Evolutionary conservation across 495 filamentous ascomycete species (phyloP), one percentile per base, ranked within the genome.

Genomic region (Eremomyces bilateralis): DNA sequence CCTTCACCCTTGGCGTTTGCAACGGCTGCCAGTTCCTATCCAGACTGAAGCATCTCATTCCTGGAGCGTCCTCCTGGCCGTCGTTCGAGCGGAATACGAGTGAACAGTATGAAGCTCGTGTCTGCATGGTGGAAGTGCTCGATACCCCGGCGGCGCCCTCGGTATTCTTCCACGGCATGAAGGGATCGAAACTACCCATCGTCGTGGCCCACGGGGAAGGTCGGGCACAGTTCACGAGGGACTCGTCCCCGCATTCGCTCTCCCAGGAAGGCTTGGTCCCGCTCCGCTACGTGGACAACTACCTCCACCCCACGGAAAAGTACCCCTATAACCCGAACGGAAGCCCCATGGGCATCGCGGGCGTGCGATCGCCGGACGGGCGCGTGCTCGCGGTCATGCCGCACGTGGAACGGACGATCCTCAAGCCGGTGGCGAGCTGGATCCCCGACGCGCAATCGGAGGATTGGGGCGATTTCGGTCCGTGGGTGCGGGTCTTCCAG

Each of bases 21-120:
- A 97, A 97, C 52, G 88, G 88, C 31, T 94, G 88, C 44, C 88
- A 97, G 54, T 93, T 97, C 69, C 63, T 95, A 15, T 76, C 73
- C 10, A 70, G 76, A 13, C 63, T 97, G 12, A 79, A 76, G 49
- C 70, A 73, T 18, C 57, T 92, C 21, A 90, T 97, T 40, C 85
- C 83, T 2, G 88, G 90, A 16, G 70, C 84, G 3, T 59, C 69
- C 34, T 53, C 71, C 56, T 97, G 83, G 81, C 88, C 88, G 2
- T 69, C 64, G 19, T 97, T 97, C 56, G 74, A 80, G 40, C 63
- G 73, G 32, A 97, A 97, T 53, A 50, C 63, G 30, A 80, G 72
- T 42, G 76, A 90, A 52, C 90, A 94, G 57, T 95, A 92, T 54
- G 88, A 97, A 60, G 85, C 68, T 4, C 71, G 88, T 38, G 69